Evolutionary conservation across 2,329 filamentous ascomycete genomes (phyloP).

Genomic region (Chaetomium globosum): DNA sequence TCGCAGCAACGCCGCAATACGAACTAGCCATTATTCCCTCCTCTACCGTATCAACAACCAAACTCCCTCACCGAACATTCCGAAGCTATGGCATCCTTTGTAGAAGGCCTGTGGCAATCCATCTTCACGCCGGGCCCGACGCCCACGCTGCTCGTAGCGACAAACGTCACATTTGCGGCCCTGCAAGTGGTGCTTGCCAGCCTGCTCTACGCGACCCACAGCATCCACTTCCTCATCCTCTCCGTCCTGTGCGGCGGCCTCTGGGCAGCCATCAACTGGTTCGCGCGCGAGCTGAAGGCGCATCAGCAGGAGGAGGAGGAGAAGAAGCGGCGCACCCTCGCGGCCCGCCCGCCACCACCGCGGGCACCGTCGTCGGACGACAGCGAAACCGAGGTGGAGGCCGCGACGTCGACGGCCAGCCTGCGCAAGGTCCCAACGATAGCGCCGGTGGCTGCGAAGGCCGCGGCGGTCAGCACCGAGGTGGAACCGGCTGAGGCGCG

Average conservation of each 20-base stretch:
- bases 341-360: slow-evolving; percentile 34
- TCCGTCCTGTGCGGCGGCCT: slow-evolving; percentile 77
- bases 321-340: slow-evolving; percentile 46
- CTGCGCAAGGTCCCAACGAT: slow-evolving; percentile 35
- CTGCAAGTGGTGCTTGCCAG: slow-evolving; percentile 77
- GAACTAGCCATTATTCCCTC: not conserved
- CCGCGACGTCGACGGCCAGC: slow-evolving; percentile 31
- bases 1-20: not conserved
- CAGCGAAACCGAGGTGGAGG: slow-evolving; percentile 57
- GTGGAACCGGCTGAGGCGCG: slow-evolving; percentile 48
- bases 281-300: slow-evolving; percentile 66
- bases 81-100: slow-evolving; percentile 58
- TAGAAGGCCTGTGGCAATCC: slow-evolving; percentile 82
- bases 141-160: slow-evolving; percentile 82
- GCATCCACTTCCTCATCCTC: slow-evolving; percentile 84
- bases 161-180: slow-evolving; percentile 83
- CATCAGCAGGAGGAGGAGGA: slow-evolving; percentile 52
- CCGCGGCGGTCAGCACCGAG: slow-evolving; percentile 45
- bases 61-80: not conserved
- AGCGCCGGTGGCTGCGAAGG: slow-evolving; percentile 38
- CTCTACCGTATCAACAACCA: not conserved
- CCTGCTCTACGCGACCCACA: slow-evolving; percentile 80
- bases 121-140: slow-evolving; percentile 93
- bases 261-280: slow-evolving; percentile 98
- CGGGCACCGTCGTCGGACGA: slow-evolving; percentile 45